A percentile compares a stretch with the other conserved stretches of the same genome.
Conservation (phyloP, 2,329 filamentous ascomycete species). For the Orbilia brochopaga region DNA sequence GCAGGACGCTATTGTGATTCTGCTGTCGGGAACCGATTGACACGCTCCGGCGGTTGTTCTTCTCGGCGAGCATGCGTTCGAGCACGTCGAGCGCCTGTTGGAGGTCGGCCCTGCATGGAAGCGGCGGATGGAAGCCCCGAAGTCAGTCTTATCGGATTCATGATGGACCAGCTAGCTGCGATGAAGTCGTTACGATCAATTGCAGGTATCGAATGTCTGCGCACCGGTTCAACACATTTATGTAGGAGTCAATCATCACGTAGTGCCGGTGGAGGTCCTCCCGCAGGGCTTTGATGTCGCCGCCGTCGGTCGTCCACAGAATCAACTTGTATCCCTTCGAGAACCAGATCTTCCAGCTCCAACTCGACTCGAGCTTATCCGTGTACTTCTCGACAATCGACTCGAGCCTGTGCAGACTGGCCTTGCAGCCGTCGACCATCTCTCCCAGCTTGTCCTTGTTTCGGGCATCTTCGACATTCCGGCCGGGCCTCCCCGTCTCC, state of each 20-base stretch:
- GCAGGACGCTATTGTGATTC: constrained; percentile 19
- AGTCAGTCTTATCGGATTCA: not conserved
- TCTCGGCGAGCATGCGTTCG: constrained; percentile 37
- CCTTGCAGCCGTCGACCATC: constrained; percentile 43
- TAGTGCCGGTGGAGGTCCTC: constrained; percentile 47
- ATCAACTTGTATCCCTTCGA: constrained; percentile 47
- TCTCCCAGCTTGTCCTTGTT: constrained; percentile 43
- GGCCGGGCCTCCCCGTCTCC: constrained; percentile 39
- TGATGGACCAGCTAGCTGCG: not conserved
- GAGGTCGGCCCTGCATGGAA: constrained; percentile 24
- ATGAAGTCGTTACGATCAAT: not conserved
- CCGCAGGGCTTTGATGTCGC: constrained; percentile 34
- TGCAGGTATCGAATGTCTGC: not conserved
- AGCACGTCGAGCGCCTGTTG: constrained; percentile 42
- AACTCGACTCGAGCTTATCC: constrained; percentile 46
- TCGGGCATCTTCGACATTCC: constrained; percentile 29
- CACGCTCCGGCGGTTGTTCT: constrained; percentile 31
- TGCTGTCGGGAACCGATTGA: constrained; percentile 15
- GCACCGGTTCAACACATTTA: constrained; percentile 43
- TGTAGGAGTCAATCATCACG: constrained; percentile 42
- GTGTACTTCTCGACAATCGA: constrained; percentile 50
- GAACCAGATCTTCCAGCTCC: constrained; percentile 51
- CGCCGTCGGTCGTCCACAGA: constrained; percentile 44
- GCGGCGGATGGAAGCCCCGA: no score
- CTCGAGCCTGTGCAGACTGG: constrained; percentile 32